Percentiles rank a stretch among this genome's conserved stretches.
Evolutionary conservation across 1,139 yeast genomes (phyloP).

Genomic region (Lodderomyces pseudojiufengensis): DNA sequence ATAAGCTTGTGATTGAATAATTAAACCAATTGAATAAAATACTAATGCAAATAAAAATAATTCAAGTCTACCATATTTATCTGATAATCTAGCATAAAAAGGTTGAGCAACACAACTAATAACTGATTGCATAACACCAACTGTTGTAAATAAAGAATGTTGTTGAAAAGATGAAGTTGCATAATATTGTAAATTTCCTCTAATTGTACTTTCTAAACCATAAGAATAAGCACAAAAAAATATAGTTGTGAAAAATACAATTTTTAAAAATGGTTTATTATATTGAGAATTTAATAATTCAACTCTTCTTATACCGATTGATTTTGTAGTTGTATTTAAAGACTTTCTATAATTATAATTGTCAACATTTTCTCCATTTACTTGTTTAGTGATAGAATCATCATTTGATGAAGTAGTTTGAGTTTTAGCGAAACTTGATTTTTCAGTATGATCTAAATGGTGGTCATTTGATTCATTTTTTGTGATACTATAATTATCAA

Average conservation of each 20-base stretch:
- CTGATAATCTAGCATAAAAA: constrained; percentile 63
- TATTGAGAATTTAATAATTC: constrained; percentile 40
- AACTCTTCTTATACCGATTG: constrained; percentile 38
- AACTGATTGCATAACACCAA: constrained; percentile 57
- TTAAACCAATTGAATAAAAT: constrained; percentile 64
- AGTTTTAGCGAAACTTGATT: no score
- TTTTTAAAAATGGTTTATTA: constrained; percentile 18
- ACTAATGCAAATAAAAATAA: constrained; percentile 50
- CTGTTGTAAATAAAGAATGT: constrained; percentile 63
- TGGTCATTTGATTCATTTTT: no score
- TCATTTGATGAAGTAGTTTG: no score
- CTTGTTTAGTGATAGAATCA: no score
- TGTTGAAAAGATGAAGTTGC: constrained; percentile 55
- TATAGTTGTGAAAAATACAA: constrained; percentile 44
- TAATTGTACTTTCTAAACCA: constrained; percentile 54
- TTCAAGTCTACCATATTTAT: constrained; percentile 64
- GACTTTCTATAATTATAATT: no score
- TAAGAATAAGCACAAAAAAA: constrained; percentile 62
- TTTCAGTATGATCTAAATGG: no score
- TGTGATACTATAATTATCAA: no score
- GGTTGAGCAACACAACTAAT: constrained; percentile 72
- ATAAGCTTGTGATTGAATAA: constrained; percentile 23
- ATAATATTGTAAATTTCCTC: constrained; percentile 44
- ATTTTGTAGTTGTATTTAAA: constrained; percentile 17
- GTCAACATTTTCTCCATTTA: no score